Evolutionary conservation across 371 early-diverging fungal species (phyloP).

Genomic region (Choanephora cucurbitarum): DNA sequence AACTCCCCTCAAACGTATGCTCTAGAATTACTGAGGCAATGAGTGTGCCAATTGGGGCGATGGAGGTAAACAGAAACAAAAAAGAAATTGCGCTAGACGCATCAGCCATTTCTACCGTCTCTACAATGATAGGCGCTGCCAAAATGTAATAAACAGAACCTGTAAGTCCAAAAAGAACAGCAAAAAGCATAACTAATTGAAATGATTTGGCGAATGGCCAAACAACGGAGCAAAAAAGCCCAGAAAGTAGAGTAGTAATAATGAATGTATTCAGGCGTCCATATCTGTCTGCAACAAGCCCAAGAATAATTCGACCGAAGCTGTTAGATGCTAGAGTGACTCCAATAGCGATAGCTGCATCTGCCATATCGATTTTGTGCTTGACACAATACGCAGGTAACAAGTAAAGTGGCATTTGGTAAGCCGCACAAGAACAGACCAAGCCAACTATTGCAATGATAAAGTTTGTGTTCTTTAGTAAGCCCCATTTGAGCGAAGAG

Average conservation of each 20-base stretch:
- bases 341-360: constrained; percentile 32
- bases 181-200: constrained; percentile 48
- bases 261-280: constrained; percentile 57
- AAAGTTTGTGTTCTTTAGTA: constrained; percentile 33
- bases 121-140: constrained; percentile 55
- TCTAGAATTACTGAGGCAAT: constrained; percentile 37
- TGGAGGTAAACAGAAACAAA: constrained; percentile 50
- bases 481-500: constrained; percentile 29
- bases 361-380: constrained; percentile 19
- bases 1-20: constrained; percentile 27
- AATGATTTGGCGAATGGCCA: constrained; percentile 62
- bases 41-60: constrained; percentile 31
- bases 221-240: constrained; percentile 44
- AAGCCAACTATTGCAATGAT: constrained; percentile 33
- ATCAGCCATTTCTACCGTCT: constrained; percentile 52
- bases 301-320: constrained; percentile 66
- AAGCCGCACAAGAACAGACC: constrained; percentile 33
- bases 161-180: constrained; percentile 49
- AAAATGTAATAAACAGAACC: constrained; percentile 39
- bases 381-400: constrained; percentile 34
- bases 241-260: constrained; percentile 28
- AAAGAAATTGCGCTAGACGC: constrained; percentile 56
- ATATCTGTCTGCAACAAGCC: constrained; percentile 58
- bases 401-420: constrained; percentile 34
- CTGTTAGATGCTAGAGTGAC: constrained; percentile 46